These are phyloP conservation scores for Erysimum cheiri DNA, from an alignment of 441 rosid genomes.

Conservation along the genomic window DNA sequence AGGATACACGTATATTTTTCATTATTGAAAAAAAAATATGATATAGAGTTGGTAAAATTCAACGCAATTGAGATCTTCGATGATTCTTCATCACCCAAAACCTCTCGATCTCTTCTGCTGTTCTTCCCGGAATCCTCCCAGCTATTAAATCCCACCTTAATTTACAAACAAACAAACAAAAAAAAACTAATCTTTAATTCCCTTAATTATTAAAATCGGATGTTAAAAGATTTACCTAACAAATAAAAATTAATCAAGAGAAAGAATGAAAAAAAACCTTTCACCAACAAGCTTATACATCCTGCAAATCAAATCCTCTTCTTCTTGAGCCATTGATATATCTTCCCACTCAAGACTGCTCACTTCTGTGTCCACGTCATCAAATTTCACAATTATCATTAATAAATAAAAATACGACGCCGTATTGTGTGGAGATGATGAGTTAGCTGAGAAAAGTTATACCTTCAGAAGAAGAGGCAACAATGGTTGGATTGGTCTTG, in stretches of 20 bases:
- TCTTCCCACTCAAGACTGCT: constrained; percentile 89
- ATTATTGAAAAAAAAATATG: not conserved
- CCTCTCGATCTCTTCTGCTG: constrained; percentile 63
- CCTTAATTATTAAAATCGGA: not conserved
- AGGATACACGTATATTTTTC: constrained; percentile 4
- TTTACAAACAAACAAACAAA: not conserved
- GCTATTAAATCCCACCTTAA: constrained; percentile 66
- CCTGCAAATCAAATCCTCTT: constrained; percentile 45
- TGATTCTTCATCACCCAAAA: constrained; percentile 56
- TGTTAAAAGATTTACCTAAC: not conserved
- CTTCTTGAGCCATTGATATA: constrained; percentile 62
- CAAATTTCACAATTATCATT: constrained; percentile 5
- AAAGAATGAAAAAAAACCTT: constrained; percentile 35
- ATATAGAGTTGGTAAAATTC: not conserved
- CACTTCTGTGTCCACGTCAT: constrained; percentile 61
- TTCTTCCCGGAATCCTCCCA: constrained; percentile 75
- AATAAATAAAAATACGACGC: not conserved
- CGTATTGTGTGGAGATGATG: not conserved
- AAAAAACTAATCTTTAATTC: not conserved
- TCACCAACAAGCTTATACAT: constrained; percentile 51
- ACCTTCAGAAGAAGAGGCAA: constrained; percentile 42
- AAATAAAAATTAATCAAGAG: not conserved
- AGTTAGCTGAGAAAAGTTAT: not conserved
- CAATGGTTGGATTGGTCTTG: constrained; percentile 43
- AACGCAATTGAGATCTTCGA: constrained; percentile 38